Base-by-base conservation (phyloP, 1,284 basidiomycete genomes). In the Moesziomyces aphidis region DNA sequence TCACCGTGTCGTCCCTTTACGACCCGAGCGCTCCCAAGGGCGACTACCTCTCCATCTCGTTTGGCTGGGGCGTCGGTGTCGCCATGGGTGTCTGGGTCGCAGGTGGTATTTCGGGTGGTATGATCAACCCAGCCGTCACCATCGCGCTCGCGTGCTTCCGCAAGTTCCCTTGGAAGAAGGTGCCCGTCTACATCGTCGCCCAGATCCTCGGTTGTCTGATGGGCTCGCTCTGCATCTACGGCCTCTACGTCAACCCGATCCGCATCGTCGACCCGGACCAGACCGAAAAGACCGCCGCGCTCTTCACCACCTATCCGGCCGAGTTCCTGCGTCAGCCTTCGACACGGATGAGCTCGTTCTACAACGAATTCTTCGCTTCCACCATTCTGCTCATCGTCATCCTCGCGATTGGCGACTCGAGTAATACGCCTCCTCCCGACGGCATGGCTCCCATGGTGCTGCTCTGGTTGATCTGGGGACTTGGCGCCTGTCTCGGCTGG, bases 91-190 rank as follows among this genome's bases (percentile, higher is more conserved):
- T 79, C 15, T 82, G 73, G 72, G 72, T 77, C 1, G 70, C 79
- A 1, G 80, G 80, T 50, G 80, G 80, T 36, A 73, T 82, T 39
- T 78, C 75, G 17, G 80, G 80, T 34, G 80, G 71, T 24, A 74
- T 74, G 65, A 73, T 66, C 50, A 76, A 76, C 52, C 80, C 79
- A 6, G 75, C 77, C 21, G 77, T 79, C 8, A 93, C 92, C 4
- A 81, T 93, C 44, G 87, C 90, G 6, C 79, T 93, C 48, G 91
- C 91, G 0, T 86, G 89, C 10, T 89, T 90, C 80, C 89, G 92
- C 62, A 88, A 87, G 58, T 93, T 94, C 84, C 91, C 93, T 2
- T 91, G 90, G 90, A 89, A 88, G 71, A 94, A 93, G 83, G 92
- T 93, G 0, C 92, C 92, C 0, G 86, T 82, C 78, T 94, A 91